Percentiles rank a stretch among this genome's conserved stretches.
Conservation (phyloP, 176 grass and related monocot genomes). For the Themeda triandra region DNA sequence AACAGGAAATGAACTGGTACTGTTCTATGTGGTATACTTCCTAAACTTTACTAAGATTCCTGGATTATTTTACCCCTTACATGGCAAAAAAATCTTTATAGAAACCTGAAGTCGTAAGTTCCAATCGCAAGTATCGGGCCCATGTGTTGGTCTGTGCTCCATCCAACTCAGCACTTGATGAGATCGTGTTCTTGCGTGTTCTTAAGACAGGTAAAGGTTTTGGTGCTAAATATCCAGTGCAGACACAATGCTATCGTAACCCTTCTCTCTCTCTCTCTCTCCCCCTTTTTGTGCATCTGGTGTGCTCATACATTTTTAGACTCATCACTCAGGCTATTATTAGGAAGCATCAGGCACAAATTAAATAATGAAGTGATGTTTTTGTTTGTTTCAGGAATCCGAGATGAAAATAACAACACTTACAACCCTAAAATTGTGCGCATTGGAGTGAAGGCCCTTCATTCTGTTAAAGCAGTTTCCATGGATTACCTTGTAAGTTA, state of each 20-base stretch:
- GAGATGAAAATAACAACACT: constrained; percentile 84
- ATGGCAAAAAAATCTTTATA: constrained; percentile 32
- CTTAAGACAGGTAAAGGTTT: constrained; percentile 66
- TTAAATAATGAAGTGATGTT: neutral
- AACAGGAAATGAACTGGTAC: constrained; percentile 95
- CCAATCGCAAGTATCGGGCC: constrained; percentile 91
- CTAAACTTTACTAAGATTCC: constrained; percentile 17
- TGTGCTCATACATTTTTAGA: neutral
- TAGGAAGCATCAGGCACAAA: constrained; percentile 3
- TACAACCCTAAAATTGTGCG: constrained; percentile 97
- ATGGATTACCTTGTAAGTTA: constrained; percentile 91
- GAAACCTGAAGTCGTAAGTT: constrained; percentile 96
- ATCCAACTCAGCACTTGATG: constrained; percentile 97
- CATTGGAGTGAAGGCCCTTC: constrained; percentile 92
- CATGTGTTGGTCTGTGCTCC: constrained; percentile 97
- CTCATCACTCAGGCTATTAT: neutral
- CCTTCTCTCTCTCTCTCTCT: neutral
- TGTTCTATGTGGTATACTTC: neutral
- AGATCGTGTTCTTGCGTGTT: constrained; percentile 91
- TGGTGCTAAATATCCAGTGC: constrained; percentile 11
- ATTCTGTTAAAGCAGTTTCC: constrained; percentile 94
- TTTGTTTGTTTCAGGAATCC: constrained; percentile 75
- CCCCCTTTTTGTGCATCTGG: neutral
- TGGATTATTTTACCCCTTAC: constrained; percentile 19
- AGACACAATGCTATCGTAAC: neutral